Percentiles rank a stretch among this genome's conserved stretches.
phyloP scores from a whole-genome alignment of 1,284 basidiomycete genomes.

The Sanguinoderma infundibulare region DNA sequence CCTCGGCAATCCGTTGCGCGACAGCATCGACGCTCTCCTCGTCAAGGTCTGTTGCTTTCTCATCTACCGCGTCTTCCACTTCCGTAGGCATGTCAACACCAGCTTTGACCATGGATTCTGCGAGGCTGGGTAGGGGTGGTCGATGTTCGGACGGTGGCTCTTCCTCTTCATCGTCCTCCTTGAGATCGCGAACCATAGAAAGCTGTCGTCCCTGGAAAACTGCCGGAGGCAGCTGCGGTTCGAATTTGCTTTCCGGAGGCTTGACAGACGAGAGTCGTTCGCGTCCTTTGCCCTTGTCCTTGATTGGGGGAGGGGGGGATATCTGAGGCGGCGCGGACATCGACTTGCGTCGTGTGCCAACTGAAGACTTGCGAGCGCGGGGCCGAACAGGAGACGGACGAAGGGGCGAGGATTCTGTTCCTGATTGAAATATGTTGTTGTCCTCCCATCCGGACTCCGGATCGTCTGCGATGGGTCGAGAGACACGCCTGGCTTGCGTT shows the following conservation, averaged over 20 bases:
- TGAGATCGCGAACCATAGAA: conserved; percentile 22
- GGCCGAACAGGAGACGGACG: conserved; percentile 61
- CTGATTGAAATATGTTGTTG: conserved; percentile 84
- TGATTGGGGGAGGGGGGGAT: conserved; percentile 31
- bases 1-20: conserved; percentile 43
- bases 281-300: conserved; percentile 24
- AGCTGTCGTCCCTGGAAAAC: conserved; percentile 25
- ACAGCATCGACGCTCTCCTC: conserved; percentile 38
- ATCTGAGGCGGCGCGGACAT: conserved; percentile 72
- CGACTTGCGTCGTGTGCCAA: conserved; percentile 53
- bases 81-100: conserved; percentile 5
- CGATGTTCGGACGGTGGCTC: background rate
- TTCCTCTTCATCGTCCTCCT: conserved; percentile 26
- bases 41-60: conserved; percentile 29
- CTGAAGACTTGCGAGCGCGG: conserved; percentile 52
- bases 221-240: conserved; percentile 54
- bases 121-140: conserved; percentile 3
- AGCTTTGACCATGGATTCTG: conserved; percentile 10
- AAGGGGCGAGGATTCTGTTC: conserved; percentile 75
- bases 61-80: conserved; percentile 19
- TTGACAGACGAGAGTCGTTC: conserved; percentile 26
- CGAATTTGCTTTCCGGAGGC: conserved; percentile 48
- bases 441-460: conserved; percentile 86
- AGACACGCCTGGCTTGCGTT: conserved; percentile 54
- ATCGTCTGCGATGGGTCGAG: conserved; percentile 44